Evolutionary conservation across 352 stramenopile genomes (phyloP), one percentile per base, ranked within the genome.

Genomic region (Saprolegnia diclina): DNA sequence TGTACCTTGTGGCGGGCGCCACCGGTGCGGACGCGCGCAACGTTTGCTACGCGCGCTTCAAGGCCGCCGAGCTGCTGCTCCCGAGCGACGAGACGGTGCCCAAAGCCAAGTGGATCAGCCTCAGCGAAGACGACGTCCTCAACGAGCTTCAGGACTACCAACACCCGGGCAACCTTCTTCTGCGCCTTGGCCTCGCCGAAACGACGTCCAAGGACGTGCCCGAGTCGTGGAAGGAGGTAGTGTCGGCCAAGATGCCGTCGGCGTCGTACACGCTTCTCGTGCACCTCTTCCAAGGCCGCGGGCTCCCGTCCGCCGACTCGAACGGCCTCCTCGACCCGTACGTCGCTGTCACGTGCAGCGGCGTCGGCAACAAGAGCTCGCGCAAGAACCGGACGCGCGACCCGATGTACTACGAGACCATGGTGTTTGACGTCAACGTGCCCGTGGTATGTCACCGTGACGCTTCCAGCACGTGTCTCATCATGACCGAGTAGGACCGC

Each of bases 351-450:
- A 79, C 75, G n/a, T 95, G 88, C 48, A 84, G 80, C 18, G 86
- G 88, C n/a, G 73, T 81, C 19, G 79, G 91, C 46, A 72, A 77
- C 7, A 79, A 91, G 55, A 81, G 88, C 19, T 82, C 75, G 52
- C 88, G 74, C 29, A 76, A 79, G 1, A 79, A 80, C 64, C 79
- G 75, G 56, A 96, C 88, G 1, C 77, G 82, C 24, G 85, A 94
- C 45, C 90, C 90, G 24, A 83, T 79, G 45, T 97, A 80, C 56
- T 97, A 96, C 66, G 84, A 95, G 67, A 95, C 86, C 0, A 73
- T 94, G 13, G 71, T 77, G 7, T 71, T 97, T 13, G 76, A 93
- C 44, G 76, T 92, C 1, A 75, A 90, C n/a, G 68, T 96, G 13
- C 88, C 87, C 9, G 42, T 46, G 45, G 59, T 66, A 66, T 53